Evolutionary conservation across 1,284 basidiomycete species (phyloP), one percentile per base, ranked within the genome.

Genomic region (Ustilago lituana): DNA sequence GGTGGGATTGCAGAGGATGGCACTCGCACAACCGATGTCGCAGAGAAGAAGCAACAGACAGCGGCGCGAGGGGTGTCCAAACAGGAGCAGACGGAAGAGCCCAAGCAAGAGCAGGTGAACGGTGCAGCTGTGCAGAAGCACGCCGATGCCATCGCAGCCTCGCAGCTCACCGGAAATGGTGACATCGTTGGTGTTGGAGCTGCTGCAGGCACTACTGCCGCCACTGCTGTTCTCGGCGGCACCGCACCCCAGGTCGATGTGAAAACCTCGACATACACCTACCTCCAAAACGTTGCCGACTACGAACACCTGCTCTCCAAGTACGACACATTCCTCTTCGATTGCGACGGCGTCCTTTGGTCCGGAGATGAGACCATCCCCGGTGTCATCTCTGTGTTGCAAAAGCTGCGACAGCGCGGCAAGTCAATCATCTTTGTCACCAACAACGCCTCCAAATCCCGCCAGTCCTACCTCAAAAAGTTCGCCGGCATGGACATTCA

Each of bases 401-500:
- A 73, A 19, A 76, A 80, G 58, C 68, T 84, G 17, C 63, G 74
- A 23, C 52, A 43, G 20, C 53, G 78, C 89, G 92, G 90, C 51
- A 98, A 98, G 85, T 87, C 88, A 59, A 85, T 98, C 47, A 85
- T 98, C 35, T 99, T 98, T 82, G 94, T 98, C 33, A 97, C 94
- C 26, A 98, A 98, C 85, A 98, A 98, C 81, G 95, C 95, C n/a
- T 93, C 90, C 44, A 94, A 95, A 84, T 94, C 92, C 11, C 86
- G 95, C 49, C 87, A 85, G 81, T 89, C 85, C 78, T 94, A 94
- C 86, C 93, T 93, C 84, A 86, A 86, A 49, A 96, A 94, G 82
- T 97, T 99, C 80, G 91, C 95, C 81, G 86, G 89, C 74, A 87
- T 98, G 54, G 93, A 92, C 29, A 87, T 97, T 41, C 86, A 94